Evolutionary conservation across 2,329 filamentous ascomycete species (phyloP), one percentile per base, ranked within the genome.

Genomic region (Fragosphaeria purpurea): DNA sequence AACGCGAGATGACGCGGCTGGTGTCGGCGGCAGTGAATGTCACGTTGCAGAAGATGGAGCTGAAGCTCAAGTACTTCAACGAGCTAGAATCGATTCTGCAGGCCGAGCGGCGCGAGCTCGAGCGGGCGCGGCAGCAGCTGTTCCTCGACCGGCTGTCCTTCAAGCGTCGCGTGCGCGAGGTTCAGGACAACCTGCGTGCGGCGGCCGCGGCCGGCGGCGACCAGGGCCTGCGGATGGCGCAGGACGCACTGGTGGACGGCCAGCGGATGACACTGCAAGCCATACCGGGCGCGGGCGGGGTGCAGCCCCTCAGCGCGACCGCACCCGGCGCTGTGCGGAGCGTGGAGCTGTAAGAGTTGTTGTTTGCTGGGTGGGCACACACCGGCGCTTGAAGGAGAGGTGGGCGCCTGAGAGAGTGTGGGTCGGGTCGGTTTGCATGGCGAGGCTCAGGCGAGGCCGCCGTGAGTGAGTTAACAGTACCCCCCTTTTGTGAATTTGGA

Each of bases 11-110:
- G 80, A 95, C 90, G 22, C 86, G 89, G 12, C 80, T 97, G 44
- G 88, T 98, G 8, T 91, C 89, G 3, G 86, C 89, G 6, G 88
- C 89, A 0, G 88, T 95, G 48, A 98, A 98, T 63, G 77, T 95
- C 10, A 91, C 88, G n/a, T 74, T 97, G 37, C 85, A 95, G 63
- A 98, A 98, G 70, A 82, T 97, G 55, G 89, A 97, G 68, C 74
- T 97, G 60, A 98, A 98, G 70, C 77, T 98, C 53, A 84, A 88
- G 62, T 95, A 97, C 65, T 98, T 98, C 69, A 85, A 87, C 60
- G 93, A 98, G 66, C 90, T 98, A 78, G 93, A 98, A 68, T 79
- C 86, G 13, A 84, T 96, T 43, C 75, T 98, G 47, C 86, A 94
- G 60, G 88, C 90, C 6, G 93, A 98, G 71, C 84, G 91, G 53